Evolutionary conservation across 2,329 filamentous ascomycete genomes (phyloP).

Genomic region (Penicillium sp.): DNA sequence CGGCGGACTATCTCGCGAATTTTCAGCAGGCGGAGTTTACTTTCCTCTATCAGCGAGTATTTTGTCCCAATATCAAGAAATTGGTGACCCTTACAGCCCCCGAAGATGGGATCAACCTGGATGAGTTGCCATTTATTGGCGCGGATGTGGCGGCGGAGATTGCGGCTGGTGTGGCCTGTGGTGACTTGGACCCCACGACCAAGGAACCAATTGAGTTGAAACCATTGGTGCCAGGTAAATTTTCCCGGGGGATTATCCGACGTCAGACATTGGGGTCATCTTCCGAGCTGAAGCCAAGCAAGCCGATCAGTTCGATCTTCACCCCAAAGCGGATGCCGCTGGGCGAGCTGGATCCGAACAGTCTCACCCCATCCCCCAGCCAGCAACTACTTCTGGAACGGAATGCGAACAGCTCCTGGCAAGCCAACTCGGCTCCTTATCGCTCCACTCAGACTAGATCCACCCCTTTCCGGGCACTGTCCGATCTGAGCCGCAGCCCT

Average conservation of each 20-base stretch:
- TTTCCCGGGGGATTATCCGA: constrained; percentile 43
- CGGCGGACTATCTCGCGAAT: constrained; percentile 76
- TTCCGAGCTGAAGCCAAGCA: constrained; percentile 63
- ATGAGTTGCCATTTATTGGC: constrained; percentile 83
- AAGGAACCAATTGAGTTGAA: constrained; percentile 66
- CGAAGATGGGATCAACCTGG: constrained; percentile 66
- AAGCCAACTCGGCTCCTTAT: constrained; percentile 56
- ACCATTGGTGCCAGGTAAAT: constrained; percentile 39
- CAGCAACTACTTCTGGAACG: constrained; percentile 65
- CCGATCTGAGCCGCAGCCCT: constrained; percentile 48
- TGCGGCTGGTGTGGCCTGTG: constrained; percentile 75
- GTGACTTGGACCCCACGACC: constrained; percentile 88
- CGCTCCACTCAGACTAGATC: constrained; percentile 44
- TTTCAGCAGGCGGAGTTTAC: constrained; percentile 90
- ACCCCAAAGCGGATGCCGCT: constrained; percentile 67
- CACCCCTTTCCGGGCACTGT: constrained; percentile 44
- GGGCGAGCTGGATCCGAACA: constrained; percentile 71
- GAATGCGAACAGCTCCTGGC: constrained; percentile 62
- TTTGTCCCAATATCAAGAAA: constrained; percentile 73
- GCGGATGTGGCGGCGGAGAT: constrained; percentile 70
- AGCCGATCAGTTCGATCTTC: constrained; percentile 70
- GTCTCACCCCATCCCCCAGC: constrained; percentile 69
- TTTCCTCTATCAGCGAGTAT: constrained; percentile 93
- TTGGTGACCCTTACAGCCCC: constrained; percentile 78
- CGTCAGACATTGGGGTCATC: constrained; percentile 51